These are phyloP conservation scores for Erysimum cheiri DNA, from an alignment of 441 rosid species.

Conservation along the genomic window DNA sequence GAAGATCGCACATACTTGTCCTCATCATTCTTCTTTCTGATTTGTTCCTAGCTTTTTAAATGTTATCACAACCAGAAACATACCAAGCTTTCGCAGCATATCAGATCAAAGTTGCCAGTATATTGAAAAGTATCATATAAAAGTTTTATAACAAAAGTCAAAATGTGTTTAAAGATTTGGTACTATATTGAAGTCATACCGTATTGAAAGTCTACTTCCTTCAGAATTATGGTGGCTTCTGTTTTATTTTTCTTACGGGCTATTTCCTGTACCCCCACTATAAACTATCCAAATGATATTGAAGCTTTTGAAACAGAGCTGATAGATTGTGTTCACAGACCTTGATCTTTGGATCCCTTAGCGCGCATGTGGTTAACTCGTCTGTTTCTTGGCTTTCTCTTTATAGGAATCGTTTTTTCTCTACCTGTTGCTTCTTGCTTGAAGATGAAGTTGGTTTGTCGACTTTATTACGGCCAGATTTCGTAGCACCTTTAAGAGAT, in stretches of 20 bases:
- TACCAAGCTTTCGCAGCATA: no score
- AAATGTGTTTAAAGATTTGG: background rate
- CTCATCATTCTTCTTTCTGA: no score
- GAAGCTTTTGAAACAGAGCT: constrained; percentile 3
- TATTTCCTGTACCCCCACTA: constrained; percentile 64
- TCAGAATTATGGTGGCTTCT: constrained; percentile 81
- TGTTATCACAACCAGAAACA: no score
- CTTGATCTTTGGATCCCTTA: constrained; percentile 73
- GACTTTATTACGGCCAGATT: constrained; percentile 46
- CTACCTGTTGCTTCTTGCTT: constrained; percentile 43
- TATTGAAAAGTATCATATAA: constrained; percentile 59
- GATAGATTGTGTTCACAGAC: constrained; percentile 37
- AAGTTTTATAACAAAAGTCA: constrained; percentile 50
- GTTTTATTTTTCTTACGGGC: constrained; percentile 58
- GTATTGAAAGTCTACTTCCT: constrained; percentile 95
- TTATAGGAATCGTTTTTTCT: constrained; percentile 26
- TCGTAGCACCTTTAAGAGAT: constrained; percentile 52
- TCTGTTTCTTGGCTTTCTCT: constrained; percentile 47
- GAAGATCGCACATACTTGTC: no score
- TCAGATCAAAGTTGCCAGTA: no score
- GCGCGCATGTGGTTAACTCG: constrained; percentile 53
- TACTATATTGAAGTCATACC: constrained; percentile 51
- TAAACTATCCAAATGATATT: constrained; percentile 12
- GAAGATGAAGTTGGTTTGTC: constrained; percentile 52
- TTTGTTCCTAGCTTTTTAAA: no score